These are phyloP conservation scores for Lathyrus sativus DNA, from an alignment of 306 rosid genomes.

Conservation along the genomic window DNA sequence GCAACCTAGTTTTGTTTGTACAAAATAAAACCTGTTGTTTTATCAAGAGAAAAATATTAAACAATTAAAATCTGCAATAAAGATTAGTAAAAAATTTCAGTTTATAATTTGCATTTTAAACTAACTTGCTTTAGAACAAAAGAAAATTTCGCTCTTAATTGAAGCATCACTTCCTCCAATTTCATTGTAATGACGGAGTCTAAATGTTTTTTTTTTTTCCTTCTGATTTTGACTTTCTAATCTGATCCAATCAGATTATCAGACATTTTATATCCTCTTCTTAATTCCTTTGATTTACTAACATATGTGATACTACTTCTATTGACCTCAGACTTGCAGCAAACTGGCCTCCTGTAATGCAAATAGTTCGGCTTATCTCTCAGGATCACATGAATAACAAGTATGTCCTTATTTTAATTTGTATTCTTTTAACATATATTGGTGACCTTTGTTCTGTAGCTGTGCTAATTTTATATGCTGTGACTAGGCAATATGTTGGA, in stretches of 20 bases:
- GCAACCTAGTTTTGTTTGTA: conserved; percentile 10
- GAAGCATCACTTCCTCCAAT: background rate
- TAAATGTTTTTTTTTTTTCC: background rate
- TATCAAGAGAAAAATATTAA: background rate
- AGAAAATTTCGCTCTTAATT: background rate
- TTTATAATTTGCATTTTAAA: background rate
- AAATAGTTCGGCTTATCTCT: conserved; percentile 90
- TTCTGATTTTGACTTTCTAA: conserved; percentile 1
- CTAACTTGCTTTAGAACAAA: background rate
- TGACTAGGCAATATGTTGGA: conserved; percentile 87
- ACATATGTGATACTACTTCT: conserved; percentile 35
- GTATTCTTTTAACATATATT: conserved; percentile 15
- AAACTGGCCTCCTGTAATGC: conserved; percentile 93
- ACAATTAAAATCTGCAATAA: background rate
- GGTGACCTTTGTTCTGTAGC: conserved; percentile 8
- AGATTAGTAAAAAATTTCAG: background rate
- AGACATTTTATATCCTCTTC: conserved; percentile 13
- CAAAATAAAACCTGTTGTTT: background rate
- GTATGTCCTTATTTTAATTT: conserved; percentile 47
- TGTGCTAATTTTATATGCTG: conserved; percentile 32
- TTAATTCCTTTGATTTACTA: conserved; percentile 22
- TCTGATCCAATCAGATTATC: conserved; percentile 14
- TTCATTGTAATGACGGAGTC: conserved; percentile 1
- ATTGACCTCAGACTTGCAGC: conserved; percentile 85
- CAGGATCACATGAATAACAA: conserved; percentile 97